Base-by-base conservation (phyloP, 345 rosid genomes). In the Heritiera fomes region DNA sequence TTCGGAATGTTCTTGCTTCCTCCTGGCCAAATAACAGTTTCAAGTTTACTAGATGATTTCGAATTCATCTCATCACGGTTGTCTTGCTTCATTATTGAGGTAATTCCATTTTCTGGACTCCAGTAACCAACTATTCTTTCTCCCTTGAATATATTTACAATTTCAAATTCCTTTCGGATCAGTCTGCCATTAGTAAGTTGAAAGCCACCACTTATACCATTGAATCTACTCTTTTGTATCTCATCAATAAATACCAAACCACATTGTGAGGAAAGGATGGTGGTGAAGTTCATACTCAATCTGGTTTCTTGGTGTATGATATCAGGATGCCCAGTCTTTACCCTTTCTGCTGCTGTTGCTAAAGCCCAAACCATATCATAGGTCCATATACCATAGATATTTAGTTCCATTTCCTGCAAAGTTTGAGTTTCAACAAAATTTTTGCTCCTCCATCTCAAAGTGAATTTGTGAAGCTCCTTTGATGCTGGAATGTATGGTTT, bases 11-110 rank as follows among this genome's bases (percentile, higher is more conserved):
- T 73, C 15, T 10, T 47, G 53, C 80, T 46, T 18, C 79, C 83
- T 62, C 90, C 89, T 3, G 86, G 87, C 89, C 86, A 86, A 49
- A 79, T 75, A 34, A 82, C 68, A 0, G 41, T 23, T 63, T 72
- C 74, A 14, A 46, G 52, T 47, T 10, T 47, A 2, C 52, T 47
- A 11, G 52, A 47, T 10, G 52, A 47, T 11, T 0, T 47, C 52
- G 52, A 47, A 47, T 47, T 47, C 4, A 47, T 10, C 52, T 47
- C 52, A 47, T 47, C 11, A 2, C 4, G 52, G 52, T 47, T 47
- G 14, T 47, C 52, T 47, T 47, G 52, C 52, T 47, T 11, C 14
- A 1, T 11, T 47, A 47, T 47, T 47, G 13, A 2, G 52, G 13
- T 47, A 47, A 47, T 47, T 47, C 52, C 52, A 11, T 47, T 34